These are phyloP conservation scores for Salix exigua DNA, from an alignment of 345 rosid genomes.

Conservation along the genomic window DNA sequence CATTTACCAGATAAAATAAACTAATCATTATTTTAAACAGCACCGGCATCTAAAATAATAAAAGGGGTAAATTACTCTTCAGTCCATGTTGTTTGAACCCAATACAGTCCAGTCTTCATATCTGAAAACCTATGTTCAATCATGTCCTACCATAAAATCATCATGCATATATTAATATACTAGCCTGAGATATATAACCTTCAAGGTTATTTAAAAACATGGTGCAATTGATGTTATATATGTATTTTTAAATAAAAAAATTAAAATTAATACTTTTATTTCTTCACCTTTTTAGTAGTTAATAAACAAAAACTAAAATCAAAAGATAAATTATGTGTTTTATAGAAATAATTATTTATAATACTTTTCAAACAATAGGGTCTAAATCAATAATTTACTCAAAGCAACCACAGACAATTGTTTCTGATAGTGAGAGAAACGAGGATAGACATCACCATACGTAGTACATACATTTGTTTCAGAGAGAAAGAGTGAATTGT, in stretches of 20 bases:
- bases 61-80: too few relatives aligned
- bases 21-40: background rate
- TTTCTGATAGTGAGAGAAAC: conserved; percentile 13
- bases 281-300: background rate
- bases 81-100: background rate
- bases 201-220: too few relatives aligned
- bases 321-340: background rate
- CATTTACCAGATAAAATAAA: background rate
- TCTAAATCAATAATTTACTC: background rate
- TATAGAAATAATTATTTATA: background rate
- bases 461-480: background rate
- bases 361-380: background rate
- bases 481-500: conserved; percentile 14
- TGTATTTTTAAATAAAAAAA: too few relatives aligned
- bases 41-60: too few relatives aligned
- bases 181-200: too few relatives aligned
- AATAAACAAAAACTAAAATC: background rate
- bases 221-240: fast-evolving
- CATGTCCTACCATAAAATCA: too few relatives aligned
- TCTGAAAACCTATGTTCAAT: background rate
- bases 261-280: too few relatives aligned
- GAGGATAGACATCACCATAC: background rate
- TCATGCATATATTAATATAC: too few relatives aligned
- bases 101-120: background rate
- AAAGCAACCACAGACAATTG: background rate